Base-by-base conservation (phyloP, 2,329 filamentous ascomycete species). In the Sporothrix pseudoabietina region DNA sequence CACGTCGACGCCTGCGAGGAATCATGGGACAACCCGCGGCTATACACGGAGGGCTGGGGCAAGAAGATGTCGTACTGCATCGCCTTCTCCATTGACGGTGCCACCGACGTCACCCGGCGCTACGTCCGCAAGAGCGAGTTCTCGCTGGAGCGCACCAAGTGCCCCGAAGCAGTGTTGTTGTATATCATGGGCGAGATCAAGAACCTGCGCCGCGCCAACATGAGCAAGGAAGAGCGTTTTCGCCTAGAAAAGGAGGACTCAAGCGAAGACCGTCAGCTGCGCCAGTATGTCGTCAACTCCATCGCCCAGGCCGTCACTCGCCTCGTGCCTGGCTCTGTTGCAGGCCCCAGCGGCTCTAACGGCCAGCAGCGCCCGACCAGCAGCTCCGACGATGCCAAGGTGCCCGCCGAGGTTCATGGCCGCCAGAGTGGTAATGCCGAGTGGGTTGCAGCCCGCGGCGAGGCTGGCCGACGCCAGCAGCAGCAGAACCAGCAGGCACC, bases 1-100 rank as follows among this genome's bases (percentile, higher is more conserved):
- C 95, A 98, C 77, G 94, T 98, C 57, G 96, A 99, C 81, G 91
- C 91, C 47, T 98, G 95, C 79, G 96, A 98, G 81, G 95, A 95
- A 80, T 90, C 93, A 1, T 98, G 94, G 94, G 96, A 99, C 80
- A 94, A 95, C 79, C 96, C 96, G 69, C 88, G 93, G 63, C 87
- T 98, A 10, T 98, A 98, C 82, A 90, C 94, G 7, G 94, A 98
- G 82, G 95, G 94, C 74, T 99, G 96, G 96, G 90, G 92, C 77
- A 96, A 96, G 85, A 97, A 96, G 84, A 93, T 98, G 85, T 94
- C 94, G 0, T 99, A 99, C 83, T 98, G 94, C 84, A 91, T 99
- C 75, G 96, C 95, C 70, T 99, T 99, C 80, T 97, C 94, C 14
- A 94, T 93, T 73, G 96, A 99, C 75, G 96, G 89, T 26, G 88